A percentile compares a stretch with the other conserved stretches of the same genome.
Conservation (phyloP, 163 green algal species). For the Chloroidium sp. region DNA sequence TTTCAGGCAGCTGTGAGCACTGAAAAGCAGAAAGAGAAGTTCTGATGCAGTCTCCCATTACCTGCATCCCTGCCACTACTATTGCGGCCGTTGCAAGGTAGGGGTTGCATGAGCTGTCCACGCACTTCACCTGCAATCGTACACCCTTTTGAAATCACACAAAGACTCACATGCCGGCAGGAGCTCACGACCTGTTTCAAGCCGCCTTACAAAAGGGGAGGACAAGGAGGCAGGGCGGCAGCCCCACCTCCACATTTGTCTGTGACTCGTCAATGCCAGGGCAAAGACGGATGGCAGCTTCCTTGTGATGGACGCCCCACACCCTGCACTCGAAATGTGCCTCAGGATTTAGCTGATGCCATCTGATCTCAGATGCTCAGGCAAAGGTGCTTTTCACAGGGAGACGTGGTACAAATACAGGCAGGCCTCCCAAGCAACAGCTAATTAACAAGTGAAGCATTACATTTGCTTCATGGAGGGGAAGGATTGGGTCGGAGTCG, state of each 20-base stretch:
- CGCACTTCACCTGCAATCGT: conserved; percentile 24
- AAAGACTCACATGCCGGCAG: neutral
- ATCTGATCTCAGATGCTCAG: neutral
- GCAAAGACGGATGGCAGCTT: conserved; percentile 32
- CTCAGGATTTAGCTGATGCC: neutral
- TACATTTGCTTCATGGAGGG: neutral
- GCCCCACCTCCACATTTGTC: conserved; percentile 38
- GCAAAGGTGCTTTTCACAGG: neutral
- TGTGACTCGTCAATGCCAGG: neutral
- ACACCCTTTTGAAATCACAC: too few relatives aligned
- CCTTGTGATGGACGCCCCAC: conserved; percentile 38
- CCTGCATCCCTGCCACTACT: conserved; percentile 23
- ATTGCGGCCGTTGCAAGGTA: conserved; percentile 50
- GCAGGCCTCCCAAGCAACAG: neutral
- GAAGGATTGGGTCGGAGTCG: neutral
- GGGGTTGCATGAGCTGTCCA: conserved; percentile 52
- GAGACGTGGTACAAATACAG: neutral
- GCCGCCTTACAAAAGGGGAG: neutral
- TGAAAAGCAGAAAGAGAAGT: neutral
- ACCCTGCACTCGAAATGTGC: neutral
- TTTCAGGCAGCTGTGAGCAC: neutral
- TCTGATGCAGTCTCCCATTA: neutral
- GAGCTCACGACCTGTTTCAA: neutral
- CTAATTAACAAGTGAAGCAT: neutral
- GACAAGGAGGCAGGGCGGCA: neutral